Percentiles rank a stretch among this genome's conserved stretches.
phyloP scores from a whole-genome alignment of 352 stramenopile genomes.

The Phytophthora syringae region DNA sequence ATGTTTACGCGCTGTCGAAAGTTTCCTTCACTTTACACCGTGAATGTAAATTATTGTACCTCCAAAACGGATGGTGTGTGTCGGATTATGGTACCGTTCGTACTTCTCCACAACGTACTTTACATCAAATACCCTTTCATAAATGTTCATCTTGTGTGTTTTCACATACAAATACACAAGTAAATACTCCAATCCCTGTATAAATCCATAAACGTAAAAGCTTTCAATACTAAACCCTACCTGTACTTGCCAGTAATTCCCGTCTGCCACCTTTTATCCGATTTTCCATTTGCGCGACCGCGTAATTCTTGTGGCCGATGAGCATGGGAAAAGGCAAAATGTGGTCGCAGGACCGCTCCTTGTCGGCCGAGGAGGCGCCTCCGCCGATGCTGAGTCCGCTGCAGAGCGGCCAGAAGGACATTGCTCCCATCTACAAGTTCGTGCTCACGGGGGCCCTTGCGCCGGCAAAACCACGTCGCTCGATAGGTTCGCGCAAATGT shows the following conservation, averaged over 20 bases:
- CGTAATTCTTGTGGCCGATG: constrained; percentile 6
- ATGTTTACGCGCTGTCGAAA: not conserved
- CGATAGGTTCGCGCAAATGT: constrained; percentile 46
- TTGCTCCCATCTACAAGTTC: constrained; percentile 91
- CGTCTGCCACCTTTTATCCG: constrained; percentile 13
- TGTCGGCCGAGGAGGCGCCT: constrained; percentile 44
- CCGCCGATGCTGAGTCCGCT: constrained; percentile 72
- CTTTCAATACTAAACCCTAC: too few relatives aligned
- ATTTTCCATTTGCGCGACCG: constrained; percentile 7
- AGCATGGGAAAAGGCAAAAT: constrained; percentile 48
- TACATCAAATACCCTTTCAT: too few relatives aligned
- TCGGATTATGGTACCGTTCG: constrained; percentile 8
- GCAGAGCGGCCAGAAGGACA: constrained; percentile 69
- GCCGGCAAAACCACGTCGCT: constrained; percentile 96
- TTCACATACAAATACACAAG: too few relatives aligned
- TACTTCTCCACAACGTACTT: too few relatives aligned
- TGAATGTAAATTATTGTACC: constrained; percentile 29
- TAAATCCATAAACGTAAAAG: too few relatives aligned
- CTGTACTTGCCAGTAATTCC: too few relatives aligned
- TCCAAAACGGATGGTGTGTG: constrained; percentile 28
- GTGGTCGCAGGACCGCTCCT: constrained; percentile 64
- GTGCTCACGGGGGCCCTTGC: constrained; percentile 95
- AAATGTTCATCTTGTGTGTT: too few relatives aligned
- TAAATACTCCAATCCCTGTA: too few relatives aligned
- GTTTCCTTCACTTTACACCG: too few relatives aligned